Percentiles rank a stretch among this genome's conserved stretches.
These are phyloP conservation scores for Ascochyta clinopodiicola DNA, from an alignment of 2,329 filamentous ascomycete species.

Conservation along the genomic window DNA sequence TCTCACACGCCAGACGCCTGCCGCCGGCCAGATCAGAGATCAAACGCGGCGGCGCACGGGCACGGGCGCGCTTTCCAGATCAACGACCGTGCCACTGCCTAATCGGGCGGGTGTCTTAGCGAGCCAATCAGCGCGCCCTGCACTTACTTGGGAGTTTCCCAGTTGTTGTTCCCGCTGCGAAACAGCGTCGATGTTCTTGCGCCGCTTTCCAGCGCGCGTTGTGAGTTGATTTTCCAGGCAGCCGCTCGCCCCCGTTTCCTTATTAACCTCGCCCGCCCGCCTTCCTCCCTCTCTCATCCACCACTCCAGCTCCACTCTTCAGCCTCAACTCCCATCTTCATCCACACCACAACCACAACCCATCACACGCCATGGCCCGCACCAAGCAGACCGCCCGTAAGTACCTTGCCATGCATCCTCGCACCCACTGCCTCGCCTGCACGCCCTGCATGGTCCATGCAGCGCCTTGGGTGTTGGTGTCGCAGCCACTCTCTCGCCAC, in stretches of 20 bases:
- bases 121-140: conserved; percentile 29
- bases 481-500: conserved; percentile 23
- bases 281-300: conserved; percentile 45
- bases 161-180: conserved; percentile 32
- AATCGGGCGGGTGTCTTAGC: conserved; percentile 29
- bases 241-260: conserved; percentile 43
- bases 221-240: conserved; percentile 45
- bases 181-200: conserved; percentile 37
- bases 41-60: conserved; percentile 31
- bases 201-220: conserved; percentile 34
- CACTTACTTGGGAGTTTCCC: conserved; percentile 29
- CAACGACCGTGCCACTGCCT: conserved; percentile 41
- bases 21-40: conserved; percentile 37
- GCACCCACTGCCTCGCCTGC: conserved; percentile 8
- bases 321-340: conserved; percentile 18
- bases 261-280: conserved; percentile 49
- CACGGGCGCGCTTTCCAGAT: conserved; percentile 42
- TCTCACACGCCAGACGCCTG: conserved; percentile 19
- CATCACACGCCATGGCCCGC: conserved; percentile 55
- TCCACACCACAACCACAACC: conserved; percentile 3
- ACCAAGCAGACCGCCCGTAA: conserved; percentile 65
- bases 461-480: conserved; percentile 19
- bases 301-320: conserved; percentile 41
- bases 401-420: conserved; percentile 35
- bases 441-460: conserved; percentile 30